Evolutionary conservation across 1,284 basidiomycete species (phyloP), one percentile per base, ranked within the genome.

Genomic region (Leccinum pallidistipes): DNA sequence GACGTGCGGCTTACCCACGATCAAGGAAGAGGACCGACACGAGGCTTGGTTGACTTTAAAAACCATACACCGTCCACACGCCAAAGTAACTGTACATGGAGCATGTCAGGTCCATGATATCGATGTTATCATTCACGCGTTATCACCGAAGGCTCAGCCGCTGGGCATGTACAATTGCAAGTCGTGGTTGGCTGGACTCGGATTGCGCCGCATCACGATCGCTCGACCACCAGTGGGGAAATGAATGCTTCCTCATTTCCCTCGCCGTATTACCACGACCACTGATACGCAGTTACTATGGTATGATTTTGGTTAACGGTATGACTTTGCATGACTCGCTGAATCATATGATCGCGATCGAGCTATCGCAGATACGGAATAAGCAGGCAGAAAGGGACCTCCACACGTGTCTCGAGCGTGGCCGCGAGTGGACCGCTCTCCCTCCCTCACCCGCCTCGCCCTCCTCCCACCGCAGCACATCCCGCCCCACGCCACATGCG

Each of bases 171-270:
- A 47, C 18, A 21, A 47, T 47, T 55, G 55, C 59, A 58, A 58
- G 64, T 21, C 16, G 38, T n/a, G 34, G 18, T 1, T 21, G 18
- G 18, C 27, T 27, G 27, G 43, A n/a, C n/a, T n/a, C 21, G 21
- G 24, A 47, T 47, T 21, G 11, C 45, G 40, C 40, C 45, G 36
- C 32, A 57, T 54, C 61, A 52, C 58, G 59, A 64, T 65, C 56
- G 38, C 36, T 67, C 55, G 45, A 47, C 36, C 16, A 32, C 24
- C 24, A 56, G 57, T 24, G 67, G 58, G 59, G 61, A 16, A 24
- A 21, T 24, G 18, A 47, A 56, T 50, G 56, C 65, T 68, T 68
- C 69, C 52, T 31, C 65, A 62, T 69, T 70, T 62, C 68, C 56
- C 58, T 55, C 51, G n/a, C 52, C 21, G 18, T 11, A 69, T 65